These are phyloP conservation scores for Cyclotella kingstonii DNA, from an alignment of 108 stramenopile species.

Conservation along the genomic window DNA sequence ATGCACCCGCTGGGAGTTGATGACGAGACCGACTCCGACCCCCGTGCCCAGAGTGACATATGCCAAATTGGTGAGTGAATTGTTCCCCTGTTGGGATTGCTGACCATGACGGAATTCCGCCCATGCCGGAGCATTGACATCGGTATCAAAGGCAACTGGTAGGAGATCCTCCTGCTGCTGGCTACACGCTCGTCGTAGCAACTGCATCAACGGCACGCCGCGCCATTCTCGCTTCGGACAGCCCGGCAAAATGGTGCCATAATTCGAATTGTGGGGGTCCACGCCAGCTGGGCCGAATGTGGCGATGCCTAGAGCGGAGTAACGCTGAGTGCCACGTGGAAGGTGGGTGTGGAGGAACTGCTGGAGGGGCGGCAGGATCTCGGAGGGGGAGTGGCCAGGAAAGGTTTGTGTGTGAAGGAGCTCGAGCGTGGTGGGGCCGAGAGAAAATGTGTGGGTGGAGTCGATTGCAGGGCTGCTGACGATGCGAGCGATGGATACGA, in stretches of 20 bases:
- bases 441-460: constrained; percentile 16
- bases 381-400: constrained; percentile 49
- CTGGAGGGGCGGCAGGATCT: constrained; percentile 50
- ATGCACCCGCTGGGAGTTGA: constrained; percentile 83
- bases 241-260: constrained; percentile 84
- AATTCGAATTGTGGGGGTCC: constrained; percentile 41
- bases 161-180: not conserved
- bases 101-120: constrained; percentile 73
- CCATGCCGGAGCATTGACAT: constrained; percentile 97
- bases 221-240: constrained; percentile 91
- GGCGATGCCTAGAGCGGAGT: constrained; percentile 87
- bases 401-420: constrained; percentile 50
- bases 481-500: constrained; percentile 66
- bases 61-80: constrained; percentile 52
- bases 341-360: constrained; percentile 50
- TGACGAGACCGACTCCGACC: constrained; percentile 91
- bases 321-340: constrained; percentile 37
- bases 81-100: not conserved
- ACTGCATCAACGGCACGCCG: constrained; percentile 70
- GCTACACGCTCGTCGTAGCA: constrained; percentile 60
- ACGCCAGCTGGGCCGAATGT: constrained; percentile 93
- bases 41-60: constrained; percentile 96
- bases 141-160: constrained; percentile 83
- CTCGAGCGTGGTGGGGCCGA: constrained; percentile 26
- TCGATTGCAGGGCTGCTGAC: constrained; percentile 24